phyloP scores from a whole-genome alignment of 306 rosid species.

The Echinosophora koreensis region DNA sequence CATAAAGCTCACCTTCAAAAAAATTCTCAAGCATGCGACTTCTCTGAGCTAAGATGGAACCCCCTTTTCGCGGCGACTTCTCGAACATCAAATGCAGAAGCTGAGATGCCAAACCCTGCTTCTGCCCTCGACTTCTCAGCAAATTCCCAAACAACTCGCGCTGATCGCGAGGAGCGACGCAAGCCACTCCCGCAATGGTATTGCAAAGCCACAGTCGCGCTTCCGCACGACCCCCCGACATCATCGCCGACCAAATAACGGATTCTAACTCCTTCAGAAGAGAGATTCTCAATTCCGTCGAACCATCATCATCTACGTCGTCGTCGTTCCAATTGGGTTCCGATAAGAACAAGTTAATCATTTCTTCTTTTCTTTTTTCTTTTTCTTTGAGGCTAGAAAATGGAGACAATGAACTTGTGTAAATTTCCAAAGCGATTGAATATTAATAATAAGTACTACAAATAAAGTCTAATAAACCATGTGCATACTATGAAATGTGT shows the following conservation, averaged over 20 bases:
- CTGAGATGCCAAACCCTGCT: slow-evolving; percentile 67
- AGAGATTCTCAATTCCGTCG: slow-evolving; percentile 54
- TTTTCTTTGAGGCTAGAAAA: background rate
- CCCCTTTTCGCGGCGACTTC: slow-evolving; percentile 61
- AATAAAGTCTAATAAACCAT: no score
- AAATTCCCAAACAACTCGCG: slow-evolving; percentile 64
- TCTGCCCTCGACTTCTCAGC: slow-evolving; percentile 53
- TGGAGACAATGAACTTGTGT: no score
- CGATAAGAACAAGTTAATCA: slow-evolving; percentile 66
- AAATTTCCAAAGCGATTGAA: background rate
- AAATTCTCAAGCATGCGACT: slow-evolving; percentile 64
- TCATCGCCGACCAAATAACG: slow-evolving; percentile 61
- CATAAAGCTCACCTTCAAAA: slow-evolving; percentile 57
- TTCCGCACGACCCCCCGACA: slow-evolving; percentile 71
- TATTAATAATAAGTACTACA: background rate
- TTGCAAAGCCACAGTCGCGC: slow-evolving; percentile 86
- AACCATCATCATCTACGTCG: slow-evolving; percentile 44
- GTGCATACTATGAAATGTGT: background rate
- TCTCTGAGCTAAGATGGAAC: slow-evolving; percentile 63
- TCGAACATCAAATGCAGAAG: slow-evolving; percentile 75
- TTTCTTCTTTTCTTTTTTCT: slow-evolving; percentile 30
- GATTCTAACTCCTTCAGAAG: slow-evolving; percentile 72
- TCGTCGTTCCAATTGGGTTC: slow-evolving; percentile 63
- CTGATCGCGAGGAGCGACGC: slow-evolving; percentile 55
- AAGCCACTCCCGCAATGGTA: slow-evolving; percentile 60